phyloP scores from a whole-genome alignment of 768 basidiomycete species.

The Kwoniella sp. region DNA sequence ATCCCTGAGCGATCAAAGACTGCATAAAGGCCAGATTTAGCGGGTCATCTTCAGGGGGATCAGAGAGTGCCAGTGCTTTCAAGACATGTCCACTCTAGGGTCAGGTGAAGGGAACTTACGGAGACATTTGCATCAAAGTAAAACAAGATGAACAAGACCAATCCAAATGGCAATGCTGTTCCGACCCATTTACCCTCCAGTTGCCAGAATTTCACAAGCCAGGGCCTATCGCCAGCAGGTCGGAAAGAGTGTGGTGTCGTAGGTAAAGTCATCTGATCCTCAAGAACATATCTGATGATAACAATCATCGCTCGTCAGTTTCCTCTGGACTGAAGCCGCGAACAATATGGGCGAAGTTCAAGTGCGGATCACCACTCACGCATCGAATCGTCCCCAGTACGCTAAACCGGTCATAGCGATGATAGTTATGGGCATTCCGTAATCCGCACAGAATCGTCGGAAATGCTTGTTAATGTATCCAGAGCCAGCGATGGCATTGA shows the following conservation, averaged over 20 bases:
- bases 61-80: background rate
- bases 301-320: background rate
- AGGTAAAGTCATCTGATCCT: constrained; percentile 63
- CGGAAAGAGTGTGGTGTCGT: constrained; percentile 66
- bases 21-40: constrained; percentile 45
- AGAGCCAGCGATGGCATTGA: constrained; percentile 67
- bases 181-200: constrained; percentile 85
- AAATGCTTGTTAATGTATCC: constrained; percentile 72
- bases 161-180: constrained; percentile 83
- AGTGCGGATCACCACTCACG: constrained; percentile 47
- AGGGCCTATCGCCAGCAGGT: constrained; percentile 69
- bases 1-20: constrained; percentile 90
- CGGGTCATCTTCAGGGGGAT: background rate
- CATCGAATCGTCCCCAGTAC: constrained; percentile 79
- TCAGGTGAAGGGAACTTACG: constrained; percentile 65
- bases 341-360: background rate
- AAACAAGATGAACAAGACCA: constrained; percentile 85
- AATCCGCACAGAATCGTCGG: constrained; percentile 76
- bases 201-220: constrained; percentile 88
- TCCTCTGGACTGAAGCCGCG: background rate
- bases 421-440: constrained; percentile 87
- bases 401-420: constrained; percentile 74
- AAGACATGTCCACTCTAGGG: background rate
- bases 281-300: constrained; percentile 57
- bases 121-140: constrained; percentile 96